These are phyloP conservation scores for Wickerhamomyces bisporus DNA, from an alignment of 805 yeast genomes.

Conservation along the genomic window DNA sequence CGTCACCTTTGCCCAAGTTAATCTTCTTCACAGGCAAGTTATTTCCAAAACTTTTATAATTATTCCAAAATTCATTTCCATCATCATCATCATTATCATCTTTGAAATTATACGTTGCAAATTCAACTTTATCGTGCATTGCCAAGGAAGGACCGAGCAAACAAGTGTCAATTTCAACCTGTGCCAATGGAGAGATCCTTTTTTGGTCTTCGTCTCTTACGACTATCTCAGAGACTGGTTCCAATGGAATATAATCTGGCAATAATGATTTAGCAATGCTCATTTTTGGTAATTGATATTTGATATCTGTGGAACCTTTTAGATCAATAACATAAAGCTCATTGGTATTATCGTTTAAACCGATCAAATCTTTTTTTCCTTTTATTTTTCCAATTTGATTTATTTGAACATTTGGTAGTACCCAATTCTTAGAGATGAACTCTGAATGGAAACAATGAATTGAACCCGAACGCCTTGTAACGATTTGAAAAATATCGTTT, in stretches of 20 bases:
- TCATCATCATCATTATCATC: not conserved
- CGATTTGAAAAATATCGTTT: conserved; percentile 39
- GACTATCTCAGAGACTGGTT: conserved; percentile 15
- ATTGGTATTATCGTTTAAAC: conserved; percentile 2
- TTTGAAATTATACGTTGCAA: conserved; percentile 9
- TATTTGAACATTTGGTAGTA: conserved; percentile 21
- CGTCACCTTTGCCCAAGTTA: conserved; percentile 15
- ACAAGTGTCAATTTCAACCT: conserved; percentile 55
- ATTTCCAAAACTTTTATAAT: conserved; percentile 5
- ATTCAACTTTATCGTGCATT: conserved; percentile 11
- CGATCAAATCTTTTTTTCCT: not conserved
- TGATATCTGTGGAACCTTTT: conserved; percentile 21
- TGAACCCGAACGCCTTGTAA: conserved; percentile 51
- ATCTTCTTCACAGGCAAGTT: conserved; percentile 4
- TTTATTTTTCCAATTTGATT: not conserved
- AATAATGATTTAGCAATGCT: conserved; percentile 24
- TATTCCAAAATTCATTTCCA: not conserved
- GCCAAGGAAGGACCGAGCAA: conserved; percentile 15
- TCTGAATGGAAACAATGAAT: conserved; percentile 51
- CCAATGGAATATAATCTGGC: conserved; percentile 20
- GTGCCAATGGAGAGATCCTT: conserved; percentile 33
- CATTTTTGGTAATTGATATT: conserved; percentile 36
- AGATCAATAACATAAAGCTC: conserved; percentile 20
- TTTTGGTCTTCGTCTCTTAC: conserved; percentile 17
- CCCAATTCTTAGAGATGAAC: conserved; percentile 10